Base-by-base conservation (phyloP, 1,284 basidiomycete genomes). In the Neolentinus lepideus region DNA sequence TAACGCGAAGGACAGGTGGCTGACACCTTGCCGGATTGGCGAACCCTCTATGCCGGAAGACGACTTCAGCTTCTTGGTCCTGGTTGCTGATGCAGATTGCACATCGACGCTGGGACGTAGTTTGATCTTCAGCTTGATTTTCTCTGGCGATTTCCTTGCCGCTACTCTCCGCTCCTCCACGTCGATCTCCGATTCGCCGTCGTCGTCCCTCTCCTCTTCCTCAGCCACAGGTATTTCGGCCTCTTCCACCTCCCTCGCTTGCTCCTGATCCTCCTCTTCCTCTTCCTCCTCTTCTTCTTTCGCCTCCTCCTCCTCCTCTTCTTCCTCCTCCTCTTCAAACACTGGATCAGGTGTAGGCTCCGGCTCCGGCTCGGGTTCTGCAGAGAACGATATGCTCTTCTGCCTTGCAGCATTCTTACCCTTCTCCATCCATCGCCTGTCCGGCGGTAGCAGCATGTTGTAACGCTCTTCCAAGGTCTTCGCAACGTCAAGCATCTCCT, bases 401-500 rank as follows among this genome's bases (percentile, higher is more conserved):
- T 53, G 47, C 59, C 61, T 54, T 52, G 63, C 12, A 47, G 61
- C 60, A 14, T 55, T 59, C 47, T 55, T 68, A 27, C 65, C 63
- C 56, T 65, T 63, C 45, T 66, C 68, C 54, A 65, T 62, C 14
- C 52, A 52, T 54, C 66, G 67, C 58, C 77, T 72, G 55, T 88
- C 85, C 2, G 83, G 79, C n/a, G 86, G 85, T 16, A 91, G 75
- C 33, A 91, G 75, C 21, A 79, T 74, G 21, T 81, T 74, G 64
- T 89, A 91, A 47, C 88, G 82, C 56, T 83, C 80, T 63, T 90
- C 88, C 53, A 92, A 67, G 33, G 69, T 66, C 55, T 75, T 67
- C 12, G 89, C 88, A 19, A 82, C 76, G 48, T 81, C 78, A 11
- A 91, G 74, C 83, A 92, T 88, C 66, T 83, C 81, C 63, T 77